These are phyloP conservation scores for Forsythia suspensa DNA, from an alignment of 257 asterid genomes.

Conservation along the genomic window DNA sequence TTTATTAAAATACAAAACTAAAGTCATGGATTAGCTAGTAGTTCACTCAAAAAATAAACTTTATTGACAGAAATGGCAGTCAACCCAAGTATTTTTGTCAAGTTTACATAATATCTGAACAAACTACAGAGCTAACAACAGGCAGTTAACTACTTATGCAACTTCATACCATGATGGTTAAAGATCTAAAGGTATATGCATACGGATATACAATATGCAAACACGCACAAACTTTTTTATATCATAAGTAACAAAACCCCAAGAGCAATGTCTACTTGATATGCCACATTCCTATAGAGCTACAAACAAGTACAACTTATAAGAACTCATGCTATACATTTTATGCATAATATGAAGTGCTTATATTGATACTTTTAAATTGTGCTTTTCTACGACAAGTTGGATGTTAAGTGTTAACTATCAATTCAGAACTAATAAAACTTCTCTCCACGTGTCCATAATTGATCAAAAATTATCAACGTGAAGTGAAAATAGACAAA, in stretches of 20 bases:
- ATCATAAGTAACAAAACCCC: no score
- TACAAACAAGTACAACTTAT: neutral
- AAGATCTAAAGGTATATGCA: neutral
- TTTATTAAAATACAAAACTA: neutral
- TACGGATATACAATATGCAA: no score
- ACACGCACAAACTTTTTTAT: no score
- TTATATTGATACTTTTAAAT: neutral
- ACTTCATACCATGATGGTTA: neutral
- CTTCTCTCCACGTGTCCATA: neutral
- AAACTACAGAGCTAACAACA: neutral
- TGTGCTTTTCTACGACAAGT: neutral
- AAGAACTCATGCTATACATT: neutral
- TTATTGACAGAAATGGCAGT: neutral
- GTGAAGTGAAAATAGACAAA: neutral
- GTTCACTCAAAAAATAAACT: neutral
- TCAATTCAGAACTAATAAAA: neutral
- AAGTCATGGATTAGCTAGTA: neutral
- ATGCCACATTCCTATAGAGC: neutral
- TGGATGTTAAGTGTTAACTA: neutral
- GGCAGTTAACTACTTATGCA: no score
- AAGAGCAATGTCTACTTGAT: neutral
- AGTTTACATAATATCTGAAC: neutral
- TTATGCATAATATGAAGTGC: no score
- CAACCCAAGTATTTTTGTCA: no score
- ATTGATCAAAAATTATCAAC: neutral